A percentile compares a stretch with the other conserved stretches of the same genome.
phyloP scores from a whole-genome alignment of 495 filamentous ascomycete genomes.

The Daldinia concentrica region DNA sequence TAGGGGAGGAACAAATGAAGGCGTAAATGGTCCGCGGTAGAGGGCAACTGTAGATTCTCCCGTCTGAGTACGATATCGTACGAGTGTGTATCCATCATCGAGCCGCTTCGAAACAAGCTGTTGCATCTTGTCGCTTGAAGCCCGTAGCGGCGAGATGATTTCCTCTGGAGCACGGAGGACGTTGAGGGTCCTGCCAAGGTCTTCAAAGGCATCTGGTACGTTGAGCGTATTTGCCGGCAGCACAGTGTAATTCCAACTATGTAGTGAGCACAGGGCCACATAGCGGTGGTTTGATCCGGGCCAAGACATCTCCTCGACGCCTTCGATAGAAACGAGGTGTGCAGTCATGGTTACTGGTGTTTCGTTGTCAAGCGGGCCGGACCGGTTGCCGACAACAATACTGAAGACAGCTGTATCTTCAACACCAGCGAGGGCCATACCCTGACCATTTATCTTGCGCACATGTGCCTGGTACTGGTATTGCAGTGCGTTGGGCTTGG shows the following conservation, averaged over 20 bases:
- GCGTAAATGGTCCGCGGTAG: conserved; percentile 54
- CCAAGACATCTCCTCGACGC: conserved; percentile 35
- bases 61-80: conserved; percentile 46
- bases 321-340: conserved; percentile 56
- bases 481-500: conserved; percentile 27
- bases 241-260: conserved; percentile 57
- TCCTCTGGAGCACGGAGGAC: conserved; percentile 11
- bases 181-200: conserved; percentile 26
- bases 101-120: conserved; percentile 38
- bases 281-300: conserved; percentile 2
- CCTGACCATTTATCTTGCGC: conserved; percentile 51
- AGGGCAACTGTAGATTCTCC: conserved; percentile 56
- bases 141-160: neutral
- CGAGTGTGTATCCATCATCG: conserved; percentile 54
- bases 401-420: conserved; percentile 48
- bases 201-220: conserved; percentile 39
- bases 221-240: conserved; percentile 51
- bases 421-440: conserved; percentile 47
- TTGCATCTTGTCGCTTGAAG: neutral
- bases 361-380: conserved; percentile 44
- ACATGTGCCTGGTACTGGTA: conserved; percentile 57
- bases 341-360: conserved; percentile 29
- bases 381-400: conserved; percentile 50
- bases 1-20: conserved; percentile 21
- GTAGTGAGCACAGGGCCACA: conserved; percentile 54